These are phyloP conservation scores for Avicennia marina DNA, from an alignment of 257 asterid species.

Conservation along the genomic window DNA sequence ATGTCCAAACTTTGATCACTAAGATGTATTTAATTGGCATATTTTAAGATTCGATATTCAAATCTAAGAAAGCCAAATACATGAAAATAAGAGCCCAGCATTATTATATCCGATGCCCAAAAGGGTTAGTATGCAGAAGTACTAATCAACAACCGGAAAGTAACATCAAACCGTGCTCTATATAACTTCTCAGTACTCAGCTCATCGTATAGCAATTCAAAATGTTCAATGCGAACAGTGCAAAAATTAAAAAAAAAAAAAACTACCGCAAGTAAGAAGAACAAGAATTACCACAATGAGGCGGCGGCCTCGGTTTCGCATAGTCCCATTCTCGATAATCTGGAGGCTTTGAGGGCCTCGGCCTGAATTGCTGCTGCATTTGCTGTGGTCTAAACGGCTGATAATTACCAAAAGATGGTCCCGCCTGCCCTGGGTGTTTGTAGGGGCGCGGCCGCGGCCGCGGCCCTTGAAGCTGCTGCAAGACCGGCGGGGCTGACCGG, in stretches of 20 bases:
- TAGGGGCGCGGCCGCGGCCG: slow-evolving; percentile 29
- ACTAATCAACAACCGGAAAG: too few relatives aligned
- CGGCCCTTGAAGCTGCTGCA: slow-evolving; percentile 18
- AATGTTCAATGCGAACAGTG: neutral
- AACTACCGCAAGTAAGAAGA: slow-evolving; percentile 2
- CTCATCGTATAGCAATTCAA: neutral
- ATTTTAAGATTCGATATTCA: neutral
- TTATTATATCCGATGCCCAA: too few relatives aligned
- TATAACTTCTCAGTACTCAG: too few relatives aligned
- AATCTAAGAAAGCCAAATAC: neutral
- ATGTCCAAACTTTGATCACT: neutral
- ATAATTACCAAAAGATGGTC: slow-evolving; percentile 21
- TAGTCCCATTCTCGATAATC: slow-evolving; percentile 75
- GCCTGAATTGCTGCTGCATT: slow-evolving; percentile 39
- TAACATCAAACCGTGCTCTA: too few relatives aligned
- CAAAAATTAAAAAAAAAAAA: neutral
- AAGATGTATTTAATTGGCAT: neutral
- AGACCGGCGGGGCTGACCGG: slow-evolving; percentile 20
- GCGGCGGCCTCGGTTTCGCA: slow-evolving; percentile 52
- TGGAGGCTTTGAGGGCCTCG: slow-evolving; percentile 53
- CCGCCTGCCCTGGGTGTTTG: slow-evolving; percentile 23
- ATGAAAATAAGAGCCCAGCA: too few relatives aligned
- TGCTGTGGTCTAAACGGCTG: slow-evolving; percentile 54
- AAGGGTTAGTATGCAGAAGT: too few relatives aligned
- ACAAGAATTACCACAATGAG: slow-evolving; percentile 45